These are phyloP conservation scores for Phytophthora cactorum DNA, from an alignment of 352 stramenopile species.

Conservation along the genomic window DNA sequence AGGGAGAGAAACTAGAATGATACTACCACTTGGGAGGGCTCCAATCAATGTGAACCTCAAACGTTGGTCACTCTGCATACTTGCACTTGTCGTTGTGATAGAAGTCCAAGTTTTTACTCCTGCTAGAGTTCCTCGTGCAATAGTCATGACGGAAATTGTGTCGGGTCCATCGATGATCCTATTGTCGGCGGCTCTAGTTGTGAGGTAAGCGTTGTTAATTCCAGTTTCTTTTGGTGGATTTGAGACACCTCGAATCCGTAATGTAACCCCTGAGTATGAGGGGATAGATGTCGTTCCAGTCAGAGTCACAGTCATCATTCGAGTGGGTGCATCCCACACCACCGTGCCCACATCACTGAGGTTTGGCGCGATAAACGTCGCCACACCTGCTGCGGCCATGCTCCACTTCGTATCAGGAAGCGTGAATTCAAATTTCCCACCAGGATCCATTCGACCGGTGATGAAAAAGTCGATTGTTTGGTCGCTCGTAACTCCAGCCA, in stretches of 20 bases:
- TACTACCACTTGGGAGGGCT: conserved; percentile 57
- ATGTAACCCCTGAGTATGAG: conserved; percentile 34
- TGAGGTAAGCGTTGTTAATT: conserved; percentile 47
- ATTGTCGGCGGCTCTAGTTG: conserved; percentile 42
- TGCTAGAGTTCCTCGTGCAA: conserved; percentile 40
- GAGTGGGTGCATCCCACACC: conserved; percentile 40
- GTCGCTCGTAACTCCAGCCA: conserved; percentile 55
- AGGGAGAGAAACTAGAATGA: conserved; percentile 45
- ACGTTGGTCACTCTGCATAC: conserved; percentile 60
- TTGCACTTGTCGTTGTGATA: conserved; percentile 48
- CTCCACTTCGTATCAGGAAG: conserved; percentile 56
- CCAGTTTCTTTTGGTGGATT: conserved; percentile 66
- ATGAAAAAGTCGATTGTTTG: conserved; percentile 58
- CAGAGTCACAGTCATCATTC: conserved; percentile 46
- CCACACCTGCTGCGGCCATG: conserved; percentile 28
- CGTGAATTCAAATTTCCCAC: conserved; percentile 49
- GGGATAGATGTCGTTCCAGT: conserved; percentile 26
- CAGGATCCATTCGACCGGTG: conserved; percentile 43
- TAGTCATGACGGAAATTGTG: conserved; percentile 47
- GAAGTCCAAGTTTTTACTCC: conserved; percentile 48
- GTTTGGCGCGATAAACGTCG: conserved; percentile 42
- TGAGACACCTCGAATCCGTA: conserved; percentile 43
- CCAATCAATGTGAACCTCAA: conserved; percentile 53
- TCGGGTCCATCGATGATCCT: conserved; percentile 57
- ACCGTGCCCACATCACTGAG: conserved; percentile 37